Evolutionary conservation across 2,329 filamentous ascomycete species (phyloP), one percentile per base, ranked within the genome.

Genomic region (Hypoxylon sp.): DNA sequence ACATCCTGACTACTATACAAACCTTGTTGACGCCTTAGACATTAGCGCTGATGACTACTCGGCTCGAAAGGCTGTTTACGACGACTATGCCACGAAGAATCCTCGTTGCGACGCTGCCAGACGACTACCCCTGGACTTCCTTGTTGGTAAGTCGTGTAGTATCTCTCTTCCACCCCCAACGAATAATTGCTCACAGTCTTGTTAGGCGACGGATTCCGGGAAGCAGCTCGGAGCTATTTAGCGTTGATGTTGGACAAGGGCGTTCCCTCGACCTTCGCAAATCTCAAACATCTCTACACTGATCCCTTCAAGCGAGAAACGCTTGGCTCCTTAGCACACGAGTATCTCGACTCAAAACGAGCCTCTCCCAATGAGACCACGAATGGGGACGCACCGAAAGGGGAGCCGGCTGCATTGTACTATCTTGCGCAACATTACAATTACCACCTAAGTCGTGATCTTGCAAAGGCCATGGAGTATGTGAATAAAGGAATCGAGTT

Each of bases 391-490:
- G 76, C 53, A 75, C 80, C 54, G 60, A 86, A 85, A 73, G 95
- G 95, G 75, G 85, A 91, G 73, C 87, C 92, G 12, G 92, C 94
- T 1, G 92, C 92, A 12, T 87, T 94, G 51, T 98, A 96, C 79
- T 99, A 96, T 82, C 87, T 99, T 56, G 94, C 94, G 7, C 96
- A 98, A 76, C 96, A 99, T 80, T 97, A 97, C 84, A 96, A 97
- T 81, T 97, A 97, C 78, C 85, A 91, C 77, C 83, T 93, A 63
- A 97, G 93, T 76, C 93, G 94, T 42, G 88, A 98, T 77, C 85
- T 98, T 22, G 73, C 85, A 61, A 96, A 93, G 80, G 95, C 96
- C 2, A 86, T 89, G 78, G 86, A 92, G 66, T 95, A 91, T 75
- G 91, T 96, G 65, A 91, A 97, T 50, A 91, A 91, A 78, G 92